Evolutionary conservation across 306 rosid genomes (phyloP).

Genomic region (Lupinus albus): DNA sequence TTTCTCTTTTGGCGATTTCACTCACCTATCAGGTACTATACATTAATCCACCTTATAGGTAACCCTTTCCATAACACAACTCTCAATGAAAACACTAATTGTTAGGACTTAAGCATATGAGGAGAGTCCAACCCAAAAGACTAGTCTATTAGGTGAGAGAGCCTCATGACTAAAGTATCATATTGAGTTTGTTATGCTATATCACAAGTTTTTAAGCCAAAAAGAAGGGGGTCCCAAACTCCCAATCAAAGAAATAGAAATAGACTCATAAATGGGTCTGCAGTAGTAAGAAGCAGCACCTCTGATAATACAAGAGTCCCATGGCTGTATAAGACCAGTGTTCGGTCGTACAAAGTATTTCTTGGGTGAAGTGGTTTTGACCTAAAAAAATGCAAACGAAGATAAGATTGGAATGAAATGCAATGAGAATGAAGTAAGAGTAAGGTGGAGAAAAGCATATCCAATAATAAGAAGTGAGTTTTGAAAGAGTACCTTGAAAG

Average conservation of each 20-base stretch:
- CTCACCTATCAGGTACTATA: too few relatives aligned
- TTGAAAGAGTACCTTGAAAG: slow-evolving; percentile 72
- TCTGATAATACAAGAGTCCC: slow-evolving; percentile 89
- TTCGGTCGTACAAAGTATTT: slow-evolving; percentile 97
- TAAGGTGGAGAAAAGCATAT: slow-evolving; percentile 15
- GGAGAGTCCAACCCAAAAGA: too few relatives aligned
- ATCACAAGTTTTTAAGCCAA: neutral
- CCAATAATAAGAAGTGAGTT: neutral
- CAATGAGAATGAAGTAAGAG: slow-evolving; percentile 11
- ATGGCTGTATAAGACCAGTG: slow-evolving; percentile 78
- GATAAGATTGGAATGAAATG: slow-evolving; percentile 12
- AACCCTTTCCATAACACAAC: too few relatives aligned
- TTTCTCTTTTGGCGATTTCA: too few relatives aligned
- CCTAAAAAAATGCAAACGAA: slow-evolving; percentile 52
- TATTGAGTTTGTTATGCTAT: too few relatives aligned
- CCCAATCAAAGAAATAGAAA: slow-evolving; percentile 1
- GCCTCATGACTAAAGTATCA: too few relatives aligned
- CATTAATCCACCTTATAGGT: too few relatives aligned
- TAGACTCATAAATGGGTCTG: neutral
- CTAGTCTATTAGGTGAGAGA: too few relatives aligned
- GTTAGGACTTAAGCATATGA: too few relatives aligned
- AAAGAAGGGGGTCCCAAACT: neutral
- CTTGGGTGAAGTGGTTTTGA: slow-evolving; percentile 97
- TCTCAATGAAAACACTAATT: too few relatives aligned
- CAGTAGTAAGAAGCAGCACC: slow-evolving; percentile 55